Conservation (phyloP, 164 flowering plant species). For the Euptelea pleiosperma region DNA sequence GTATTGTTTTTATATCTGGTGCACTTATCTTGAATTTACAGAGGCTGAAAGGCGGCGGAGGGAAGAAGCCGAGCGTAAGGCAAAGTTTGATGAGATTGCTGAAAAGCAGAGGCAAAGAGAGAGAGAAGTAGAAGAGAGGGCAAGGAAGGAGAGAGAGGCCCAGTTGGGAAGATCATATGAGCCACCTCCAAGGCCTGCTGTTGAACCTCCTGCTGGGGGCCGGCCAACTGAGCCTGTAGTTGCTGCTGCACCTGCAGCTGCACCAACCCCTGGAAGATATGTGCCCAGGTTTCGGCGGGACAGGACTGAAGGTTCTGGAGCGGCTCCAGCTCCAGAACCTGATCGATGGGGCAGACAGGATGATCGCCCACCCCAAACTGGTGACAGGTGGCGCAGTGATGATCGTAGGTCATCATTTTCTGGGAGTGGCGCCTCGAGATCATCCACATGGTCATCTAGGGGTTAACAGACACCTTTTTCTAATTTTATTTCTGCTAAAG, state of each 20-base stretch:
- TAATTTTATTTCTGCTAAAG: too few relatives aligned
- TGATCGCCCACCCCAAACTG: constrained; percentile 22
- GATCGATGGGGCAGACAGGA: constrained; percentile 41
- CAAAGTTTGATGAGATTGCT: constrained; percentile 79
- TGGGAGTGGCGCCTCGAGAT: too few relatives aligned
- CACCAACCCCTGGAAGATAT: constrained; percentile 51
- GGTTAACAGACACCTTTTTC: too few relatives aligned
- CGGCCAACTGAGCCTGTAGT: constrained; percentile 30
- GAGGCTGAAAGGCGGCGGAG: constrained; percentile 74
- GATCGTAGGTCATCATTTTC: constrained; percentile 33
- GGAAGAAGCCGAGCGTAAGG: constrained; percentile 72
- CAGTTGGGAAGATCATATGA: constrained; percentile 41
- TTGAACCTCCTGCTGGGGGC: constrained; percentile 27
- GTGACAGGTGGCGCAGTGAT: constrained; percentile 38
- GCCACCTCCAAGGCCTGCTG: constrained; percentile 23
- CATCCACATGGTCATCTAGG: too few relatives aligned
- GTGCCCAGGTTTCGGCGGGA: constrained; percentile 47
- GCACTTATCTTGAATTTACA: constrained; percentile 24
- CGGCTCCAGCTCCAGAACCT: constrained; percentile 36
- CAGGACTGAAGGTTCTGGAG: constrained; percentile 20
- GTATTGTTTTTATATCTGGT: neutral
- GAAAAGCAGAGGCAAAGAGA: constrained; percentile 84
- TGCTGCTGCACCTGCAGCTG: constrained; percentile 28
- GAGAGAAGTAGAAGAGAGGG: constrained; percentile 70
- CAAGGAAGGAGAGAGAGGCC: constrained; percentile 47